Percentiles rank a stretch among this genome's conserved stretches.
Conservation (phyloP, 2,329 filamentous ascomycete species). For the Ascochyta fabae region DNA sequence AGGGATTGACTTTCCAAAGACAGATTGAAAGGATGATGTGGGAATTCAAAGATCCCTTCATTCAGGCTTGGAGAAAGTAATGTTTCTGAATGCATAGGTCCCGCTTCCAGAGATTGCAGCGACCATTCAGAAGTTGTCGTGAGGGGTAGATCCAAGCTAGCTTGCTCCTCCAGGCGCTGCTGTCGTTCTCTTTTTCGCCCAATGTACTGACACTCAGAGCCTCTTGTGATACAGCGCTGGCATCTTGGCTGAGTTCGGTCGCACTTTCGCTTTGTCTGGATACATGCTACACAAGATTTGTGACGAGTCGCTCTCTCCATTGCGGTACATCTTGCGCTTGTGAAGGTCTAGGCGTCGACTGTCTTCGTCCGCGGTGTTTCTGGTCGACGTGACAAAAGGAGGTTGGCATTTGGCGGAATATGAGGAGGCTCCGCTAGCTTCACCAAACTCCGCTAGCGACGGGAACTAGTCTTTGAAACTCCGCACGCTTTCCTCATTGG, state of each 20-base stretch:
- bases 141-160: too few species aligned
- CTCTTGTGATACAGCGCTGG: conserved; percentile 21
- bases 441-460: conserved; percentile 4
- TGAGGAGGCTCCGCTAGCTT: conserved; percentile 8
- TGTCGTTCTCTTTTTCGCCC: neutral
- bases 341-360: neutral
- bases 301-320: conserved; percentile 13
- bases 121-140: too few species aligned
- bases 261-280: conserved; percentile 24
- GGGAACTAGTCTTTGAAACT: too few species aligned
- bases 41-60: conserved; percentile 14
- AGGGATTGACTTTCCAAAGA: neutral
- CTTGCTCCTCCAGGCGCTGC: too few species aligned
- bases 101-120: too few species aligned
- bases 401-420: neutral
- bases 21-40: conserved; percentile 20
- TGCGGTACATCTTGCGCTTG: neutral
- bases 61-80: neutral
- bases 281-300: conserved; percentile 24
- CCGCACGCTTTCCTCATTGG: too few species aligned
- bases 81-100: neutral
- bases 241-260: conserved; percentile 21
- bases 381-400: neutral
- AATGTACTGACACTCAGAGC: conserved; percentile 17
- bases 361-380: neutral